These are phyloP conservation scores for Tylopilus balloui DNA, from an alignment of 768 basidiomycete genomes.

Conservation along the genomic window DNA sequence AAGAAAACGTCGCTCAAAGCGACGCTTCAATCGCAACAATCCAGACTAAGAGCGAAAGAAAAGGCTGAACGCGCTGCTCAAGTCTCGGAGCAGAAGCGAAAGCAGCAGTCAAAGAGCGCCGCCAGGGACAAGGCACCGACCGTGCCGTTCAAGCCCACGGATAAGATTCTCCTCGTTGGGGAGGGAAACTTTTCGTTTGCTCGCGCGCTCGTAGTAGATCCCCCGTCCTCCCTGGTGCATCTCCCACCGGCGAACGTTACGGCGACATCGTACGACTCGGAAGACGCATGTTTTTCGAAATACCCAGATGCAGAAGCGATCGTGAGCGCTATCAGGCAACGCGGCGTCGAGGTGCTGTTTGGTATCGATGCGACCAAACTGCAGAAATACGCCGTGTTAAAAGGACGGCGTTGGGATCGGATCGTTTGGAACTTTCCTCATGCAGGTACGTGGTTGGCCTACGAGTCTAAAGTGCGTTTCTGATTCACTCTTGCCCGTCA, in stretches of 20 bases:
- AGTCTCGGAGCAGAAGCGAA: constrained; percentile 40
- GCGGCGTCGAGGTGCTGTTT: constrained; percentile 72
- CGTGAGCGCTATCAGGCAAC: constrained; percentile 48
- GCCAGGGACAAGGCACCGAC: constrained; percentile 45
- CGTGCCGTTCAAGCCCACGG: constrained; percentile 60
- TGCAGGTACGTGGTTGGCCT: constrained; percentile 55
- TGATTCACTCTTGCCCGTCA: constrained; percentile 5
- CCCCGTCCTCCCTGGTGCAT: constrained; percentile 42
- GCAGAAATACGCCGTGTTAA: constrained; percentile 53
- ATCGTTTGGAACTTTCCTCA: constrained; percentile 97
- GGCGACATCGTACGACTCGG: constrained; percentile 82
- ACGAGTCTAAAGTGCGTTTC: neutral
- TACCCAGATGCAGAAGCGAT: constrained; percentile 70
- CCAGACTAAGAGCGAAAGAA: constrained; percentile 57
- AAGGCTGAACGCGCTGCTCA: constrained; percentile 50
- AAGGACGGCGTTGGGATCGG: constrained; percentile 64
- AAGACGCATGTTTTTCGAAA: constrained; percentile 72
- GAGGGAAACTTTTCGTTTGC: constrained; percentile 97
- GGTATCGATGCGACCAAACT: constrained; percentile 80
- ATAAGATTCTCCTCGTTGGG: constrained; percentile 75
- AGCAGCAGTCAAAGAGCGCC: constrained; percentile 24
- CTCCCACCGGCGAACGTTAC: constrained; percentile 66
- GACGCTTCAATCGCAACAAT: constrained; percentile 66
- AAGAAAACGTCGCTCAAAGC: constrained; percentile 59
- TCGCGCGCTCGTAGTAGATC: constrained; percentile 56